A percentile compares a stretch with the other conserved stretches of the same genome.
Conservation (phyloP, 2,329 filamentous ascomycete species). For the Zopfia rhizophila region DNA sequence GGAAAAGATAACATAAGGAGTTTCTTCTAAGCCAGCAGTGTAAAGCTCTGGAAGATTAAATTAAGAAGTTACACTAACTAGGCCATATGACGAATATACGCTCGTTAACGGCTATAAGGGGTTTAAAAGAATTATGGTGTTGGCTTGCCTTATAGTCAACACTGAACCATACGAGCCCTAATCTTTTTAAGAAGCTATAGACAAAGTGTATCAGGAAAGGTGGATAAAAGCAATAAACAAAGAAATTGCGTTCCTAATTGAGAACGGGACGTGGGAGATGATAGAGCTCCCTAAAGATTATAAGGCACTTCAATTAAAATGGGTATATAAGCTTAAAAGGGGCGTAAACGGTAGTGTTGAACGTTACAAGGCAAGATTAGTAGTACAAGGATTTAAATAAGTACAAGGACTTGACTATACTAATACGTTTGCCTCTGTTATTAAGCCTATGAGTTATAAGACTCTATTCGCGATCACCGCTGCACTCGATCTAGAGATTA, state of each 20-base stretch:
- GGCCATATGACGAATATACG: too few species aligned
- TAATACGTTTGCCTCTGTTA: constrained; percentile 38
- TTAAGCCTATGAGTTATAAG: constrained; percentile 35
- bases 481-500: constrained; percentile 29
- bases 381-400: constrained; percentile 38
- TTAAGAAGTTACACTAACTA: too few species aligned
- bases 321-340: constrained; percentile 35
- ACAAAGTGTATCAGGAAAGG: too few species aligned
- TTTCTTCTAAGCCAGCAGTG: too few species aligned
- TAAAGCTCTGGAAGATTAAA: too few species aligned
- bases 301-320: constrained; percentile 24
- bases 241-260: constrained; percentile 18
- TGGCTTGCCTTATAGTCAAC: too few species aligned
- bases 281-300: constrained; percentile 9
- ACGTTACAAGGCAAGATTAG: constrained; percentile 37
- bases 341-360: constrained; percentile 26
- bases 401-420: constrained; percentile 37
- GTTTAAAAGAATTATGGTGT: too few species aligned
- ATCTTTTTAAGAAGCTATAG: too few species aligned
- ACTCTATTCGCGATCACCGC: constrained; percentile 35
- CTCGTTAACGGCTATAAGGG: too few species aligned
- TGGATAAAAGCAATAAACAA: constrained; percentile 25
- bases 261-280: constrained; percentile 28
- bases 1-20: too few species aligned
- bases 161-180: too few species aligned